A percentile compares a stretch with the other conserved stretches of the same genome.
These are phyloP conservation scores for Kwoniella heveanensis DNA, from an alignment of 768 basidiomycete genomes.

Conservation along the genomic window DNA sequence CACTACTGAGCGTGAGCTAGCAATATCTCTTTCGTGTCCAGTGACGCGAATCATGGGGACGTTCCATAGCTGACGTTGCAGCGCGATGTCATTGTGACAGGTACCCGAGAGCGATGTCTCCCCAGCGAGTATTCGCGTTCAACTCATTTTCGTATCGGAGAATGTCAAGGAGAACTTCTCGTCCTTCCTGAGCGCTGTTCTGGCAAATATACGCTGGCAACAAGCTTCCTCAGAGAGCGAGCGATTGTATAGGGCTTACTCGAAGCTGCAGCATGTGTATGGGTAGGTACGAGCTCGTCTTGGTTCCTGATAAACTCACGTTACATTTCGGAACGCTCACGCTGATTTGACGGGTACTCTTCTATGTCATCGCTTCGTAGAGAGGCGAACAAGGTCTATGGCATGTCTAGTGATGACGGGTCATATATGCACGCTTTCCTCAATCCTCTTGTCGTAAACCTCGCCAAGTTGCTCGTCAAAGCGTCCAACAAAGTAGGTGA, in stretches of 20 bases:
- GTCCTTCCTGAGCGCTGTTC: conserved; percentile 23
- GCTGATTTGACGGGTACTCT: no score
- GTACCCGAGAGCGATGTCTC: conserved; percentile 5
- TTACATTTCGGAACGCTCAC: background rate
- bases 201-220: conserved; percentile 17
- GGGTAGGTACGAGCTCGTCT: conserved; percentile 19
- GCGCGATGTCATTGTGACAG: background rate
- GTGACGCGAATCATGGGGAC: no score
- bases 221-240: background rate
- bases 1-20: conserved; percentile 18
- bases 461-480: conserved; percentile 25
- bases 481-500: conserved; percentile 21
- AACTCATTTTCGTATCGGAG: conserved; percentile 8
- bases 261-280: conserved; percentile 23
- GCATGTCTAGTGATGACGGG: conserved; percentile 29
- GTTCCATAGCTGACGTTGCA: no score
- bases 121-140: background rate
- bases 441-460: conserved; percentile 32
- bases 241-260: conserved; percentile 23
- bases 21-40: no score
- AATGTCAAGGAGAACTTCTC: conserved; percentile 27
- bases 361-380: conserved; percentile 17
- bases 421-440: conserved; percentile 35
- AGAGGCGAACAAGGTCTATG: conserved; percentile 45
- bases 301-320: conserved; percentile 1